A percentile compares a stretch with the other conserved stretches of the same genome.
These are phyloP conservation scores for Trichosporon coremiiforme DNA, from an alignment of 1,284 basidiomycete genomes.

Conservation along the genomic window DNA sequence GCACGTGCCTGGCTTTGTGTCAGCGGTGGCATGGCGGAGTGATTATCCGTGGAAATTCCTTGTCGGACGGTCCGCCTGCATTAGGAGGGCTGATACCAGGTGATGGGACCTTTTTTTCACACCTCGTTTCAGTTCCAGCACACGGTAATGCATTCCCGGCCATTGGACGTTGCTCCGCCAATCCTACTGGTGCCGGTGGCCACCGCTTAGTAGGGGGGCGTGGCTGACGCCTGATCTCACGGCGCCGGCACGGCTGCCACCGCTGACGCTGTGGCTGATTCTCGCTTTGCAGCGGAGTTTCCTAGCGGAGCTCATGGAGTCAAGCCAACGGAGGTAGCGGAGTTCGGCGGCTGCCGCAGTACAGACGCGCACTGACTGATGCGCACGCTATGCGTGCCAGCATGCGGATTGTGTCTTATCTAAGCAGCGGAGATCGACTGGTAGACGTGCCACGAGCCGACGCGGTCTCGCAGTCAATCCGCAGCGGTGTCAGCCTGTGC, in stretches of 20 bases:
- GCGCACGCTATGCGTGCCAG: too few species aligned
- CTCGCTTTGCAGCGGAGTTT: background rate
- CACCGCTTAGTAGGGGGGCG: background rate
- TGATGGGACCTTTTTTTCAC: background rate
- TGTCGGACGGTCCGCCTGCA: too few species aligned
- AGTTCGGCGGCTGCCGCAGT: background rate
- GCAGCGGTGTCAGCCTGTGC: background rate
- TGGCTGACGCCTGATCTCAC: background rate
- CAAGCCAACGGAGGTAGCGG: too few species aligned
- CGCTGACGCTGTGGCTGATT: background rate
- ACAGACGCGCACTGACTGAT: background rate
- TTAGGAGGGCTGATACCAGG: background rate
- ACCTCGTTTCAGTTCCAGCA: conserved; percentile 12
- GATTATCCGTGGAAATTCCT: conserved; percentile 12
- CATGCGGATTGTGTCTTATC: background rate
- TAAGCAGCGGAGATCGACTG: background rate
- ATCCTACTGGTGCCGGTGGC: background rate
- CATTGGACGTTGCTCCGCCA: background rate
- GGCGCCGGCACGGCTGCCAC: background rate
- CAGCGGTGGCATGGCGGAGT: background rate
- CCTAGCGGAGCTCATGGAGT: background rate
- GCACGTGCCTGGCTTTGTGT: background rate
- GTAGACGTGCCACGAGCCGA: background rate
- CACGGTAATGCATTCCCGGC: background rate
- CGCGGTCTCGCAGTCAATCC: background rate